A percentile compares a stretch with the other conserved stretches of the same genome.
phyloP scores from a whole-genome alignment of 345 rosid species.

The Murraya paniculata region DNA sequence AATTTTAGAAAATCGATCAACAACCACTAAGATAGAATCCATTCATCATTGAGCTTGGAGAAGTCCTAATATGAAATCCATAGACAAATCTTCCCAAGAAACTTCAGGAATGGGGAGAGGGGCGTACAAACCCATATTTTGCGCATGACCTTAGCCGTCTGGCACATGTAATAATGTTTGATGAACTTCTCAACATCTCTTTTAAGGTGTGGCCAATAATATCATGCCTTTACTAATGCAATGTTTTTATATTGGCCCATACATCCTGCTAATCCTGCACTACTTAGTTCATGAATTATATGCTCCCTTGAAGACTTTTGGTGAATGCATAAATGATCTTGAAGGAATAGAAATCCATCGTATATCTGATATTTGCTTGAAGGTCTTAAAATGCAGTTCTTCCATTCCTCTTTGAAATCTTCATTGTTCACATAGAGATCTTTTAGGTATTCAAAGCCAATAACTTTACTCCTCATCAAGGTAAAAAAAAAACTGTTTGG shows the following conservation, averaged over 20 bases:
- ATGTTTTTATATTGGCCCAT: not conserved
- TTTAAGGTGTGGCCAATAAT: too few relatives aligned
- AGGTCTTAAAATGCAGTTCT: not conserved
- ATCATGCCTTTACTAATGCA: too few relatives aligned
- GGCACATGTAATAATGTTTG: too few relatives aligned
- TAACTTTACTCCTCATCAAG: not conserved
- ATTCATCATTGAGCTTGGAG: not conserved
- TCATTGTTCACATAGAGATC: not conserved
- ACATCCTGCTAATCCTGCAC: not conserved
- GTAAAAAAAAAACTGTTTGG: not conserved
- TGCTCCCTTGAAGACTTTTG: not conserved
- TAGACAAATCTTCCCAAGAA: too few relatives aligned
- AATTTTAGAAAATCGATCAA: not conserved
- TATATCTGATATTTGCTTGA: not conserved
- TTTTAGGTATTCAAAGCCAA: not conserved
- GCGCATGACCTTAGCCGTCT: too few relatives aligned
- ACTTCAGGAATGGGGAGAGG: too few relatives aligned
- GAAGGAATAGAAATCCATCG: not conserved
- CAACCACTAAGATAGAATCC: not conserved
- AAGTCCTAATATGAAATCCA: not conserved
- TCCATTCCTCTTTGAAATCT: not conserved
- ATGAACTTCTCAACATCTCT: too few relatives aligned
- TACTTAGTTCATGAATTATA: not conserved
- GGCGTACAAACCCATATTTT: too few relatives aligned
- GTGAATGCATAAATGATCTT: not conserved